Base-by-base conservation (phyloP, 2,329 filamentous ascomycete species). In the Rasamsonia emersonii region DNA sequence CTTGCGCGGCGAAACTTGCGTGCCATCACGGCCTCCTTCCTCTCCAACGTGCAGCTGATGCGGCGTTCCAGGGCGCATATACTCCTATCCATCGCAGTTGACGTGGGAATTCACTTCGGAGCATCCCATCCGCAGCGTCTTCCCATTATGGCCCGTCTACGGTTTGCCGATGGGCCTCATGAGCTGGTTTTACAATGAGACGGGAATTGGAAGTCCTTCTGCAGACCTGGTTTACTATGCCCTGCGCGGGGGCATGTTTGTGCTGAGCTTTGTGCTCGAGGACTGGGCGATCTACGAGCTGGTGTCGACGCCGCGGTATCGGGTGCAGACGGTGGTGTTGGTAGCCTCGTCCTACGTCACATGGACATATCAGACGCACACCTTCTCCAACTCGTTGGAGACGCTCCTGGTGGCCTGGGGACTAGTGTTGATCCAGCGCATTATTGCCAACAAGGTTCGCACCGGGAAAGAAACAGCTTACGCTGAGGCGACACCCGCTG, bases 311-410 rank as follows among this genome's bases (percentile, higher is more conserved):
- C 77, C 77, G 41, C 78, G 79, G 38, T 65, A 74, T 49, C 79
- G 86, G 41, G 75, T 75, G 46, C 67, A 81, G 34, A 85, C 86
- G 7, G 75, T 93, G 26, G 68, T 93, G 27, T 71, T 98, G 36
- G 82, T 95, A 39, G 86, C 89, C 27, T 96, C 89, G 17, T 95
- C 86, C 16, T 98, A 96, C 62, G 89, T 95, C 46, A 98, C 91
- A 28, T 98, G 91, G 89, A 95, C 89, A 26, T 94, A 89, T 63
- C 91, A 98, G 62, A 91, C 86, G 11, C 91, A 98, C 61, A 96
- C 91, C 9, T 96, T 98, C 59, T 96, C 89, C 41, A 98, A 98
- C 62, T 93, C 89, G 40, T 74, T 96, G 44, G 91, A 98, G 65
- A 96, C 91, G 3, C 67, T 98, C 46, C 73, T 89, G 30, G 86